Base-by-base conservation (phyloP, 2,329 filamentous ascomycete species). In the Shiraia sp. region DNA sequence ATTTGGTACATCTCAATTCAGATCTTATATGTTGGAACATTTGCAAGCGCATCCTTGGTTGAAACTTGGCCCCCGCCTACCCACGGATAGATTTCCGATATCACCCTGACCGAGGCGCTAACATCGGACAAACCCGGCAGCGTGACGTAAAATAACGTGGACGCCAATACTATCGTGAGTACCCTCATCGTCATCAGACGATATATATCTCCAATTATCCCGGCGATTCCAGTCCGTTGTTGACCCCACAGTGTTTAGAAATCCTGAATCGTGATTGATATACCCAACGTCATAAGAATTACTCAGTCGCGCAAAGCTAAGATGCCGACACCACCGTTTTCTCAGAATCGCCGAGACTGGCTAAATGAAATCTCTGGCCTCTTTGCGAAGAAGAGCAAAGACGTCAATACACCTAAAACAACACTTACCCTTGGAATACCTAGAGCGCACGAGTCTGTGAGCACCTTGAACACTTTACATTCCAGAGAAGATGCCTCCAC, bases 151-250 rank as follows among this genome's bases (percentile, higher is more conserved):
- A 22, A 22, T 8, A 22, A 22, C 19, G n/a, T n/a, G n/a, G n/a
- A n/a, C n/a, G n/a, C n/a, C 47, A 63, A 38, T 39, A 90, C 65
- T 87, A 92, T 13, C 23, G 24, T 55, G 86, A 88, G 16, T 85
- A 85, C 62, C 85, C 87, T 15, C 3, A 88, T 96, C 27, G 91
- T 96, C 53, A 91, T 44, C 26, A 15, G 33, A 32, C 31, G 38
- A 40, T 47, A 40, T 47, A 40, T 32, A 49, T 45, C 53, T 49
- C 47, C 42, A 45, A 5, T 13, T 16, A 6, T 40, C 41, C 49
- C 48, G 53, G 47, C 48, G 40, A 42, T 15, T 37, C 48, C 28
- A 22, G 34, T 36, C 44, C 43, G 49, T 35, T 40, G 15, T 33
- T 30, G 23, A 22, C 19, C 19, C 19, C 8, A 22, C 19, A 22